A percentile compares a stretch with the other conserved stretches of the same genome.
These are phyloP conservation scores for Capsicum pubescens DNA, from an alignment of 257 asterid genomes.

Conservation along the genomic window DNA sequence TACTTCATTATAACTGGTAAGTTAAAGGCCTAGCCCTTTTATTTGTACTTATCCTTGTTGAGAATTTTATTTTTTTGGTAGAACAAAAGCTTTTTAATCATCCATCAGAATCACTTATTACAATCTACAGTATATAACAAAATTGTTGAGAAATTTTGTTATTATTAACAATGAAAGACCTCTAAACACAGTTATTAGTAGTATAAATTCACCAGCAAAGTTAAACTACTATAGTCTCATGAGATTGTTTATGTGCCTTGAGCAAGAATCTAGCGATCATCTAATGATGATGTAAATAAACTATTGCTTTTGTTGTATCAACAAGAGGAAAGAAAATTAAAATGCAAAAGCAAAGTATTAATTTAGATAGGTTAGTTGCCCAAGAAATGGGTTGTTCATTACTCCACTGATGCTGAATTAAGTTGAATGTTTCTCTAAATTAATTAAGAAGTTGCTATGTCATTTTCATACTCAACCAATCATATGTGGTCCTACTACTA, in stretches of 20 bases:
- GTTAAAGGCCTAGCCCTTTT: too few relatives aligned
- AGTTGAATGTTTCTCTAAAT: not conserved
- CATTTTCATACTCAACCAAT: conserved; percentile 43
- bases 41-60: too few relatives aligned
- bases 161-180: too few relatives aligned
- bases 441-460: conserved; percentile 37
- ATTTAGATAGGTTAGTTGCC: conserved; percentile 16
- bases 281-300: not conserved
- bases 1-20: too few relatives aligned
- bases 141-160: too few relatives aligned
- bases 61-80: too few relatives aligned
- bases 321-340: not conserved
- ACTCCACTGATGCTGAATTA: conserved; percentile 21
- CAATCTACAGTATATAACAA: too few relatives aligned
- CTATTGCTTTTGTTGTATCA: not conserved
- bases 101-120: too few relatives aligned
- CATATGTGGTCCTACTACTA: conserved; percentile 18
- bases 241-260: not conserved
- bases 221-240: not conserved
- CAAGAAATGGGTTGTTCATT: conserved; percentile 29
- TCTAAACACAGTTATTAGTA: too few relatives aligned
- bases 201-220: too few relatives aligned
- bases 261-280: not conserved
- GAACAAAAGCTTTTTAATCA: too few relatives aligned
- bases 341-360: not conserved